Evolutionary conservation across 352 stramenopile species (phyloP), one percentile per base, ranked within the genome.

Genomic region (Pythium guiyangense): DNA sequence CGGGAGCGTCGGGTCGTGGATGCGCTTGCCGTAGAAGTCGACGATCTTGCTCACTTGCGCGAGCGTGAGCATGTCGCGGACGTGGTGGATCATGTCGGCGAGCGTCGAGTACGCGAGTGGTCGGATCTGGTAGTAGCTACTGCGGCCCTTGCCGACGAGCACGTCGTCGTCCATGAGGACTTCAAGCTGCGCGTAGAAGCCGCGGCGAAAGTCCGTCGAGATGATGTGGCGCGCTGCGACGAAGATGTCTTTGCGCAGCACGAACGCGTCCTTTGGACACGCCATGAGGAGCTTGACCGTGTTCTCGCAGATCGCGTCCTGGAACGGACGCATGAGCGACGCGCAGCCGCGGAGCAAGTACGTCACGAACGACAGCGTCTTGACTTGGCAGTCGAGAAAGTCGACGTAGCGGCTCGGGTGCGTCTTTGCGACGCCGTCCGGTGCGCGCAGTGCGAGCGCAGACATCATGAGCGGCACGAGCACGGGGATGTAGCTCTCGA

Each of bases 391-490:
- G 50, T 97, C 87, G 42, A 98, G 67, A 57, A 98, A 91, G 57
- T 98, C 77, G n/a, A 85, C 78, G 71, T 92, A 96, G 25, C 76
- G 71, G 46, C 73, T 62, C 34, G 77, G 72, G 45, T 96, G 74
- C 3, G 88, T 67, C 18, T 79, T 77, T 25, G 71, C 62, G 3
- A 79, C 71, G 27, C 63, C 69, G 34, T 86, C 74, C 0, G 92
- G 88, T 14, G 90, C 78, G 25, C 83, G 74, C 42, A 98, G 70
- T 57, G 88, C 82, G 44, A 99, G 69, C 20, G 94, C 83, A 17
- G 96, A 85, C 80, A 99, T 98, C 96, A 99, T 99, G n/a, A 97
- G 75, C 12, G 96, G 92, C 55, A 99, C 94, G 25, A 99, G 74
- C 29, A 91, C 84, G 3, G 92, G 80, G 45, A 99, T 97, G 68